These are phyloP conservation scores for Clarireedia paspali DNA, from an alignment of 2,329 filamentous ascomycete genomes.

Conservation along the genomic window DNA sequence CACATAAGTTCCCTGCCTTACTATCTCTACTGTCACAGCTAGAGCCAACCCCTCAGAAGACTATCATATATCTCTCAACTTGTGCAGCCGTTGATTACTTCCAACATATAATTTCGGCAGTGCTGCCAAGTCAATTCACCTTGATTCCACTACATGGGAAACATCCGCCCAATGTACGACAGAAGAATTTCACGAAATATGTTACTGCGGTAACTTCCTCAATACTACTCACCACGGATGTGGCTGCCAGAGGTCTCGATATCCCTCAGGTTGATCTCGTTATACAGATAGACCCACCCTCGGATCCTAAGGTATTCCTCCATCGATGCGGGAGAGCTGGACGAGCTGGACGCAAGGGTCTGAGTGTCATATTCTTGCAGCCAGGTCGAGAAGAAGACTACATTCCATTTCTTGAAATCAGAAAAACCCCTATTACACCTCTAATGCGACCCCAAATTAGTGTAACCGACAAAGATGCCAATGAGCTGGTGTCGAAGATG, in stretches of 20 bases:
- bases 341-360: conserved; percentile 75
- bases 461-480: conserved; percentile 55
- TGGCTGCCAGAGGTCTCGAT: conserved; percentile 84
- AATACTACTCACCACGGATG: conserved; percentile 84
- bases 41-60: conserved; percentile 69
- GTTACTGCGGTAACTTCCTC: conserved; percentile 65
- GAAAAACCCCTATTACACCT: conserved; percentile 72
- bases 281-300: conserved; percentile 77
- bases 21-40: conserved; percentile 62
- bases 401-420: conserved; percentile 74
- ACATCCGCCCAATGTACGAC: conserved; percentile 76
- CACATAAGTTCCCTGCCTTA: conserved; percentile 72
- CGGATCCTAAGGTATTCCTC: conserved; percentile 90
- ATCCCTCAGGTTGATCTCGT: conserved; percentile 89
- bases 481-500: conserved; percentile 49
- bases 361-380: conserved; percentile 80
- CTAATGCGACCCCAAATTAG: conserved; percentile 50
- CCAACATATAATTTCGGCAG: conserved; percentile 64
- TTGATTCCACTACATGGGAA: conserved; percentile 87
- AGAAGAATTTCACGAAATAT: conserved; percentile 81
- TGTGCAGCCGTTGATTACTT: conserved; percentile 96
- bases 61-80: conserved; percentile 87
- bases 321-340: conserved; percentile 88
- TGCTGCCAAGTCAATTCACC: conserved; percentile 61
- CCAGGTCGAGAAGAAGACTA: conserved; percentile 87